Percentiles rank a stretch among this genome's conserved stretches.
These are phyloP conservation scores for Thalassiosira oceanica DNA, from an alignment of 352 stramenopile genomes.

Conservation along the genomic window DNA sequence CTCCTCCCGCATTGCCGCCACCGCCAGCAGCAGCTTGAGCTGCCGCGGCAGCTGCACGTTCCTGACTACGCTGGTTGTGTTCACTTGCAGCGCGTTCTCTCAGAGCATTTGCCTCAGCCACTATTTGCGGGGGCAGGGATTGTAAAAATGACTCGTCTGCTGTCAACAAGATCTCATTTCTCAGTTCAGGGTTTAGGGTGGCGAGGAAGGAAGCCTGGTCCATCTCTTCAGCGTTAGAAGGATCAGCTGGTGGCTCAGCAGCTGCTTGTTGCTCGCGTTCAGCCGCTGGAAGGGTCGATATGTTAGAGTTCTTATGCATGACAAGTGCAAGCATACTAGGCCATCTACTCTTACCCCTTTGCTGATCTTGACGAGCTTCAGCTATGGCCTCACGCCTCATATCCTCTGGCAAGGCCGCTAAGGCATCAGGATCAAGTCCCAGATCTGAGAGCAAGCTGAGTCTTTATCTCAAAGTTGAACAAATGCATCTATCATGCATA, in stretches of 20 bases:
- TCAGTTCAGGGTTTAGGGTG: conserved; percentile 91
- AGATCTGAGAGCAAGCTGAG: no score
- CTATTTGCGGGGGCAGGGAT: conserved; percentile 90
- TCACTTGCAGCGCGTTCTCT: conserved; percentile 86
- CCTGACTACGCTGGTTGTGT: conserved; percentile 50
- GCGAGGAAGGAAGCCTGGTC: conserved; percentile 97
- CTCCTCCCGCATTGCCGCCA: neutral
- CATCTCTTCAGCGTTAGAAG: conserved; percentile 95
- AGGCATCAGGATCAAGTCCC: conserved; percentile 86
- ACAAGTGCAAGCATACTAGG: no score
- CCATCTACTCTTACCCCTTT: no score
- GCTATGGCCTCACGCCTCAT: conserved; percentile 95
- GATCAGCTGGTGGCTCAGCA: conserved; percentile 86
- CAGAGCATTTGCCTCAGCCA: conserved; percentile 93
- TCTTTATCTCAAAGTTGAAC: no score
- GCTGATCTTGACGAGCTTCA: conserved; percentile 92
- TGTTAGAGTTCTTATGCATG: no score
- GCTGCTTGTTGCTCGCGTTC: conserved; percentile 76
- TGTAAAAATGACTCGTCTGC: conserved; percentile 93
- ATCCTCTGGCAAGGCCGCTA: conserved; percentile 94
- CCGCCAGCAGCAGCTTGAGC: conserved; percentile 23
- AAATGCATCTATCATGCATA: no score
- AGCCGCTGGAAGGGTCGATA: no score
- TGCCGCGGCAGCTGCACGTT: conserved; percentile 11
- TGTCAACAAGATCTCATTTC: conserved; percentile 95